Base-by-base conservation (phyloP, 352 stramenopile species). In the Globisporangium irregulare region DNA sequence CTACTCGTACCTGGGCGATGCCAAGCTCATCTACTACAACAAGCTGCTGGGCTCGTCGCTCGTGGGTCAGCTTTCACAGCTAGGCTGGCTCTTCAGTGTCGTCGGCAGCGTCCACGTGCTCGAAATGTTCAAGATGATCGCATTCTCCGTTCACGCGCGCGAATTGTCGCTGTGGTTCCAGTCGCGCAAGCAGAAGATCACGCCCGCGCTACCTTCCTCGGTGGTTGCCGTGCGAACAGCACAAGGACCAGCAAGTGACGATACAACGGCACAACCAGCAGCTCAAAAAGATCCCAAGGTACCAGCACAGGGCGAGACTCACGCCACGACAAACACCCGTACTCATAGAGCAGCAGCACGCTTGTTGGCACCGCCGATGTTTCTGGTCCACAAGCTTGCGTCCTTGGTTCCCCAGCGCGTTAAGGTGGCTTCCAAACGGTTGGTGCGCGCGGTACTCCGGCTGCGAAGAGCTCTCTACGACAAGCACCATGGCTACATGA, bases 1-100 rank as follows among this genome's bases (percentile, higher is more conserved):
- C 34, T 79, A 79, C 43, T 51, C 64, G 8, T 81, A 79, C 55
- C 34, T 79, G 15, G 70, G 66, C 6, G 56, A 64, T 41, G 57
- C 76, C 55, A 60, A 67, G 25, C 71, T 81, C 36, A 72, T 81
- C 29, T 79, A 81, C 66, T 81, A 78, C 70, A 79, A 79, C 75
- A 81, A 79, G 50, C 70, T 81, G n/a, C 65, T 81, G 1, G 70
- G 51, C n/a, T 77, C 75, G 18, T 68, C 61, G 36, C 73, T 81
- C 4, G 55, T 56, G 14, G 58, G 68, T 1, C 32, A 73, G 46
- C 75, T 81, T 64, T 64, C 51, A 5, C 55, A 65, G 2, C 57
- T 71, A 29, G 70, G 75, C 25, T 81, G 70, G 64, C 32, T 75
- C n/a, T 79, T 79, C 43, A 64, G 71, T 6, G 51, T 67, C 34